Evolutionary conservation across 495 filamentous ascomycete species (phyloP).

Genomic region (Podospora didyma): DNA sequence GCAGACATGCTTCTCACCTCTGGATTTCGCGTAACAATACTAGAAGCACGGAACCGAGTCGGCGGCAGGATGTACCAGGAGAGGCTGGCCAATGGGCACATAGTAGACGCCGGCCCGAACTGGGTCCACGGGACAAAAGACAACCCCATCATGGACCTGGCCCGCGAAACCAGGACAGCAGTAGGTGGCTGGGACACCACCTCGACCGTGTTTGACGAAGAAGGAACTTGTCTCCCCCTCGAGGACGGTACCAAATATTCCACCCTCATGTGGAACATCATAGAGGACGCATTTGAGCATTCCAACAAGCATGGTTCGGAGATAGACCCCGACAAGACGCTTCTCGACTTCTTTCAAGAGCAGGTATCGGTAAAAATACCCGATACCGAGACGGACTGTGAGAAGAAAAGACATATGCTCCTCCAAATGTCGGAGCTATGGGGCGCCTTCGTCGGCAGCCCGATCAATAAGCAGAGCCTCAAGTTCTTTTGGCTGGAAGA

Average conservation of each 20-base stretch:
- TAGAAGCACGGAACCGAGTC: conserved; percentile 79
- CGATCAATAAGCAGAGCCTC: conserved; percentile 72
- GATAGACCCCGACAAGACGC: conserved; percentile 63
- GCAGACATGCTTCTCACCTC: conserved; percentile 76
- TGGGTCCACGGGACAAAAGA: conserved; percentile 89
- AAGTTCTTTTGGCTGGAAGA: conserved; percentile 96
- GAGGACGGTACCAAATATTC: conserved; percentile 50
- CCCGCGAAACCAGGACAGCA: conserved; percentile 59
- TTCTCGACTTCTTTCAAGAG: conserved; percentile 72
- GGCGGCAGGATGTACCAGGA: conserved; percentile 71
- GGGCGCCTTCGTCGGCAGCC: conserved; percentile 85
- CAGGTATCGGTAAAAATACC: conserved; percentile 52
- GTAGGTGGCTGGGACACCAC: conserved; percentile 55
- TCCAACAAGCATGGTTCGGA: conserved; percentile 62
- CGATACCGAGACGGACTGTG: conserved; percentile 39
- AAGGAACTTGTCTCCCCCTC: conserved; percentile 55
- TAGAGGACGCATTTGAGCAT: conserved; percentile 73
- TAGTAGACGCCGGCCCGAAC: conserved; percentile 74
- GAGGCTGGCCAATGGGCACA: conserved; percentile 41
- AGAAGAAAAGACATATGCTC: conserved; percentile 49
- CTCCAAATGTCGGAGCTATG: conserved; percentile 70
- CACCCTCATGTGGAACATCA: conserved; percentile 71
- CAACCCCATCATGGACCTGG: conserved; percentile 82
- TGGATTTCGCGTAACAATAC: conserved; percentile 76
- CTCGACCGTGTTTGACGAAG: conserved; percentile 56